Base-by-base conservation (phyloP, 768 basidiomycete genomes). In the Tulasnella sp. region DNA sequence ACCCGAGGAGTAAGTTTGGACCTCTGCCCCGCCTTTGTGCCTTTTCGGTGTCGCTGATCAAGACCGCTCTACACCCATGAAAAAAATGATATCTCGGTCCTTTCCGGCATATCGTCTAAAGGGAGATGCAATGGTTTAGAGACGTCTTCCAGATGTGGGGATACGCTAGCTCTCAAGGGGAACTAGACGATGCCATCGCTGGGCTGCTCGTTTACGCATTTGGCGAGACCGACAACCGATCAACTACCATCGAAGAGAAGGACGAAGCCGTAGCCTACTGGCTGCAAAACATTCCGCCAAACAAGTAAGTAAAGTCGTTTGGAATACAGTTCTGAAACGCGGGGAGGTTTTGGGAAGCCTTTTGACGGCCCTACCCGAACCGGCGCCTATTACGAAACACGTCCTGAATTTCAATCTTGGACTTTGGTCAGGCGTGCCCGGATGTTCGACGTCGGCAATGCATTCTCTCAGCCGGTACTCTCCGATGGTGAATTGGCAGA, bases 201-300 rank as follows among this genome's bases (percentile, higher is more conserved):
- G 40, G 44, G 73, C 4, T 74, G 40, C 44, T 74, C 40, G 40
- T 46, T 18, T 74, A 74, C 37, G 24, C 44, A 37, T 74, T 74
- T 74, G 73, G 73, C 40, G 73, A 74, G 73, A 64, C 37, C 37
- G 6, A 37, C 37, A 28, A 40, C 34, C 72, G 72, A 42, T 58
- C 54, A 20, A 78, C 37, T 24, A 37, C 37, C 46, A 24, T 85
- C 88, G 82, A 94, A 93, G 83, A 84, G 90, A 85, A 40, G 44
- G 93, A 94, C 84, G 91, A 92, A 74, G 93, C 93, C 81, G 90
- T 93, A 69, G 87, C 89, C 40, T 92, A 89, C 84, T 94, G 93
- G 92, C 37, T 74, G 37, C 24, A n/a, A 46, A 74, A 42, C 20
- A 41, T 74, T 37, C 73, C 73, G 31, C 73, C 73, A n/a, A 74